Base-by-base conservation (phyloP, 2,329 filamentous ascomycete species). In the Aschersonia sp. region DNA sequence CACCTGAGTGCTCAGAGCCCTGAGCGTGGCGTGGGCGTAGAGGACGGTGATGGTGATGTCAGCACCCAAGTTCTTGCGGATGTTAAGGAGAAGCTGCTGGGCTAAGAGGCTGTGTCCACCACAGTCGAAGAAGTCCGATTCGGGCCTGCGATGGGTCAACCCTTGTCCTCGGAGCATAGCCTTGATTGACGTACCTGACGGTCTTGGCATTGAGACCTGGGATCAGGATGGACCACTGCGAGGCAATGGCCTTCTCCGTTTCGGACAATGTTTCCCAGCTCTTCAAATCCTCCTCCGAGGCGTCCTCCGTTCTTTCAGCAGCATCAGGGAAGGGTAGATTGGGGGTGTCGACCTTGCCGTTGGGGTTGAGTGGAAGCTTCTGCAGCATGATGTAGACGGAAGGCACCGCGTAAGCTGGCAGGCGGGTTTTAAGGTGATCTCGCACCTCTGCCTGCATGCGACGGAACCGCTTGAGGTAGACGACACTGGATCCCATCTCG, bases 311-410 rank as follows among this genome's bases (percentile, higher is more conserved):
- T 35, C 83, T 71, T 56, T 85, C 75, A 9, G 78, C 77, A 30
- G 79, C 79, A 62, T 91, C 86, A 0, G 86, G 86, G 73, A 88
- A 91, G 1, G 86, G 86, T 47, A 92, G 67, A 2, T 79, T 80
- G 28, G 85, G 83, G 60, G 79, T 82, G 64, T 92, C 86, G 45
- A 89, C 78, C 66, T 91, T 91, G 54, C 85, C 84, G 55, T 88
- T 87, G 12, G 84, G 84, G 59, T 86, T 40, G 80, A 89, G 74
- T 12, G 64, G 63, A 89, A 91, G 9, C 72, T 70, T 63, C 12
- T 58, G 35, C n/a, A 66, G 52, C 7, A 60, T 47, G 44, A 68
- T 65, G 45, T 57, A 65, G 35, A 53, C 54, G 7, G 58, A 59
- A 4, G 65, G 65, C 3, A 68, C 60, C 1, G 61, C 58, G 46